Evolutionary conservation across 2,329 filamentous ascomycete species (phyloP), one percentile per base, ranked within the genome.

Genomic region (Pseudovirgaria hyperparasitica): DNA sequence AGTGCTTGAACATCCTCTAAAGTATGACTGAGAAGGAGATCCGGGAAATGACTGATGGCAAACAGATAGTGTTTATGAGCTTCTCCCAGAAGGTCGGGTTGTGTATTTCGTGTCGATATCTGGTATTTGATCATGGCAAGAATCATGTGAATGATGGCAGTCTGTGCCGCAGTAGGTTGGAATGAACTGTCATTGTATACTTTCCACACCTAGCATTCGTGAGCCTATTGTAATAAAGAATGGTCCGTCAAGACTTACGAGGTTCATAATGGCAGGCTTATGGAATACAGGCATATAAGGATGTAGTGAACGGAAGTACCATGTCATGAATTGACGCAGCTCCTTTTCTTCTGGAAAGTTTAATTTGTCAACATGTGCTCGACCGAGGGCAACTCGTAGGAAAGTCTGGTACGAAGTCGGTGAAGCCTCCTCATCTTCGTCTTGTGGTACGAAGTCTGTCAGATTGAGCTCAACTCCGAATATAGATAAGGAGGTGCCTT

Each of bases 1-100:
- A 90, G 50, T 4, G 79, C 82, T 49, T 90, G 81, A 6, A 85
- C 63, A 27, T 81, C 71, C 23, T 71, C 60, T 9, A 85, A 54
- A 0, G 70, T 72, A 30, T 69, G 69, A 11, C 72, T 70, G 5
- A 60, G 60, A 9, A 71, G 54, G 4, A 92, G 56, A 25, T 81
- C 61, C 35, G 71, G 76, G 37, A 79, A 72, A 48, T 76, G 73
- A 45, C 70, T 71, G 23, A 86, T 54, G 2, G 76, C 67, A 45
- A 76, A 87, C 42, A 85, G 77, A 39, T 86, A 87, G 47, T 90
- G 82, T 28, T 70, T 69, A 50, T 85, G 81, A 4, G 79, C 81
- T 26, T 76, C 57, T 2, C 71, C 63, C 37, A 77, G 72, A 27
- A 77, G 22, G 10, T 65, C 48, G 30, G 70, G 57, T 33, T 72